Evolutionary conservation across 1,284 basidiomycete species (phyloP), one percentile per base, ranked within the genome.

Genomic region (Athelia sp.): DNA sequence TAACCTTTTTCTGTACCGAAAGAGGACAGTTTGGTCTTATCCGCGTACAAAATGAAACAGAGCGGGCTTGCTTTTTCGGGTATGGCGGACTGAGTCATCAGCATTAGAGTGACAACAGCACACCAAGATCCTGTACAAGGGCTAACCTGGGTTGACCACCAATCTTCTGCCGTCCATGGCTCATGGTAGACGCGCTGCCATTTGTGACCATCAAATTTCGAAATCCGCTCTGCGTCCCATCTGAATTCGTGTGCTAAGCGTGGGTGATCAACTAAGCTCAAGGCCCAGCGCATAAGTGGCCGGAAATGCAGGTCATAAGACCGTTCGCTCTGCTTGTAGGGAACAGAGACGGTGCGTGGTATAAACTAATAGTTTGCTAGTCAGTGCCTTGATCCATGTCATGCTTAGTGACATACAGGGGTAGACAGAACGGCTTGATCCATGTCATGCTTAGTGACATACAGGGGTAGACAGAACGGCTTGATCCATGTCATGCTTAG

Each of bases 1-100:
- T 77, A 75, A 0, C 64, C 74, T 46, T 72, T 72, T 8, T 54
- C 59, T 0, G 62, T 71, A 0, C 72, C 70, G 59, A 76, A 76
- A 0, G 63, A 65, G 0, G 71, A 75, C 0, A 77, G 57, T n/a
- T 67, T 63, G 4, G 70, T 70, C 49, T 76, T 77, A 51, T 77
- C 70, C 3, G 73, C 70, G 65, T 74, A 78, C 1, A 78, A 23
- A 17, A 64, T 60, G 32, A 62, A 58, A 0, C 43, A 49, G 2
- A 68, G 24, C 0, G 62, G 58, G 18, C 56, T 60, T 17, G 47
- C 58, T 35, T 54, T 56, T 14, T 32, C 14, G 13, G 62, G 61
- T 2, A 66, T 38, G 11, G 40, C 32, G 3, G 43, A 50, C 60
- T 63, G 46, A 0, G n/a, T 18, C 18, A 10, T 31, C 18, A 46